Evolutionary conservation across 2,329 filamentous ascomycete genomes (phyloP), one percentile per base, ranked within the genome.

Genomic region (Chaetomium globosum): DNA sequence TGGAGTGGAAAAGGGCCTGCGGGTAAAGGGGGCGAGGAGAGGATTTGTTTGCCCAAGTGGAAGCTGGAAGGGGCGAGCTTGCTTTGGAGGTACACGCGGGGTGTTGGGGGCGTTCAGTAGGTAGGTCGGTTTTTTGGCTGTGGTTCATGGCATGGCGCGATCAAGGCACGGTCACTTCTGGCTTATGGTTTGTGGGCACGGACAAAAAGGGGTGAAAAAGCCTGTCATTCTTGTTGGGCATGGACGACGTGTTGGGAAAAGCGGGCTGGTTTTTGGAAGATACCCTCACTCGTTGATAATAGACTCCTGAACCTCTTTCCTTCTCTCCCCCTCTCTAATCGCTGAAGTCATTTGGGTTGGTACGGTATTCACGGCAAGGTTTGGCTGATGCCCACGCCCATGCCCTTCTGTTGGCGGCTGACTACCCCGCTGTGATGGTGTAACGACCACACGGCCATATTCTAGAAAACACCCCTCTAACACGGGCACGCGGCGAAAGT

Each of bases 41-140:
- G 64, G 59, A 61, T 65, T n/a, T 46, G 21, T 23, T 53, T 64
- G 63, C 64, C 63, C 10, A 39, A 68, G 56, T 71, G 69, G 26
- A 69, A 61, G 62, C 56, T 75, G 19, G 71, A 73, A 65, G 73
- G 73, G 51, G 74, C 73, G 52, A 75, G 72, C 51, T 63, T 75
- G 65, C 61, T 75, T 46, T 75, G 74, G 74, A 68, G 73, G 57
- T 75, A 74, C 66, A 69, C 70, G 7, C 64, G 68, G 60, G 71
- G 69, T 21, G 65, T 61, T 43, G 53, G 51, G 31, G 54, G 49
- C 1, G 55, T 36, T 21, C 30, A 30, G 53, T 66, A 26, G 23
- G 31, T 7, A 43, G 39, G 26, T 57, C 53, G 2, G 5, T 28
- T 7, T 36, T 4, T 5, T 2, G 39, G 39, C 9, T 16, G 19